phyloP scores from a whole-genome alignment of 352 stramenopile genomes.

The Globisporangium emineosum region DNA sequence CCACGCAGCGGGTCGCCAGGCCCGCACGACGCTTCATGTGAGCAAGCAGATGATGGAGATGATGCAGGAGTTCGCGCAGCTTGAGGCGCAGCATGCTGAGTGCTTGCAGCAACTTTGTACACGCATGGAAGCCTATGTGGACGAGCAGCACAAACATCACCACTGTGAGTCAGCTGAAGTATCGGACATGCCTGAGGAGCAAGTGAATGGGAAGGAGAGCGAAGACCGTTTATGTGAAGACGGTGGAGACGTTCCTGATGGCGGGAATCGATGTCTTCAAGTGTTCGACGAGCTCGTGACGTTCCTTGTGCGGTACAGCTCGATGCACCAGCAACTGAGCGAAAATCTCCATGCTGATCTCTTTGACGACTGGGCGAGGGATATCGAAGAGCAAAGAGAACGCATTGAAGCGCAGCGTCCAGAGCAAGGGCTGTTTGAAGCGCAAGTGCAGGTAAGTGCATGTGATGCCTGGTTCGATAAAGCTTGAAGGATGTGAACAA shows the following conservation, averaged over 20 bases:
- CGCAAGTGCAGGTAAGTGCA: not conserved
- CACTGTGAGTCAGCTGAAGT: not conserved
- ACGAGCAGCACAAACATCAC: not conserved
- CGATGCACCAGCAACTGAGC: constrained; percentile 27
- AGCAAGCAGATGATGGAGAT: constrained; percentile 8
- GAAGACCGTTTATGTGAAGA: not conserved
- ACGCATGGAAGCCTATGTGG: not conserved
- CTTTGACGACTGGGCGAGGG: constrained; percentile 13
- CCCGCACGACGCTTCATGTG: not conserved
- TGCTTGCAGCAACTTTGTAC: not conserved
- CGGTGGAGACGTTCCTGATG: not conserved
- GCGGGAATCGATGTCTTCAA: constrained; percentile 17
- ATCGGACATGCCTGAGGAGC: not conserved
- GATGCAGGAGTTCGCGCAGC: constrained; percentile 27
- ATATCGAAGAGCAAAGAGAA: constrained; percentile 1
- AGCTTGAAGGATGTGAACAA: not conserved
- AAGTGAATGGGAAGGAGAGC: not conserved
- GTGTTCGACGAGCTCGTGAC: constrained; percentile 31
- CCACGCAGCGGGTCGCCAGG: not conserved
- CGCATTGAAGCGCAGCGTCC: not conserved
- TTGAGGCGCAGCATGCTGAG: constrained; percentile 8
- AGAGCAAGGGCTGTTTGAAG: not conserved
- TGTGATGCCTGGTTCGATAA: not conserved
- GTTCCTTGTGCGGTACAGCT: constrained; percentile 29
- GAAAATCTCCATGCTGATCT: constrained; percentile 11